phyloP scores from a whole-genome alignment of 345 rosid genomes.

The Kandelia obovata region DNA sequence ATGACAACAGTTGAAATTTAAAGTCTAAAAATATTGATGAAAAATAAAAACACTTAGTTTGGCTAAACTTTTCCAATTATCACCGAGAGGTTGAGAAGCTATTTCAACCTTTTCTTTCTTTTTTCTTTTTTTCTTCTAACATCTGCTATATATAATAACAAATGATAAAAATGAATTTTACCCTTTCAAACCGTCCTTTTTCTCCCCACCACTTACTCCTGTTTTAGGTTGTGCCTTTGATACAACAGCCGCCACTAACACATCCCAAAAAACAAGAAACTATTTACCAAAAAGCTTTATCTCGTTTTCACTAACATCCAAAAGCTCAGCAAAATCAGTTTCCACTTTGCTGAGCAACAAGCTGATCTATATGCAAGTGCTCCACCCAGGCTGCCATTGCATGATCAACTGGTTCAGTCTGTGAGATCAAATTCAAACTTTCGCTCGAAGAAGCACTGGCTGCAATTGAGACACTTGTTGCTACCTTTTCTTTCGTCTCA shows the following conservation, averaged over 20 bases:
- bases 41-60: neutral
- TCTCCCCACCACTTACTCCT: neutral
- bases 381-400: conserved; percentile 59
- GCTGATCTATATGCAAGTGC: conserved; percentile 82
- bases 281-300: neutral
- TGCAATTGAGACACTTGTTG: conserved; percentile 21
- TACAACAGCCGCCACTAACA: neutral
- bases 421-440: conserved; percentile 33
- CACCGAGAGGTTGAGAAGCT: neutral
- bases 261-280: neutral
- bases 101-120: neutral
- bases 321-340: neutral
- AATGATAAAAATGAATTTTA: conserved; percentile 3
- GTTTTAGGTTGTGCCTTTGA: neutral
- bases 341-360: conserved; percentile 30
- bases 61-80: neutral
- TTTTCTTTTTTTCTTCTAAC: neutral
- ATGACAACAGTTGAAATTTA: neutral
- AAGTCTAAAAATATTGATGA: neutral
- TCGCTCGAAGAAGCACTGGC: conserved; percentile 33
- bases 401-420: conserved; percentile 27
- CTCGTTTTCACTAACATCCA: neutral
- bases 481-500: conserved; percentile 33
- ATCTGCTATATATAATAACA: neutral
- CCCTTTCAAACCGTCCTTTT: neutral